phyloP scores from a whole-genome alignment of 306 rosid genomes.

The Prinsepia uniflora region DNA sequence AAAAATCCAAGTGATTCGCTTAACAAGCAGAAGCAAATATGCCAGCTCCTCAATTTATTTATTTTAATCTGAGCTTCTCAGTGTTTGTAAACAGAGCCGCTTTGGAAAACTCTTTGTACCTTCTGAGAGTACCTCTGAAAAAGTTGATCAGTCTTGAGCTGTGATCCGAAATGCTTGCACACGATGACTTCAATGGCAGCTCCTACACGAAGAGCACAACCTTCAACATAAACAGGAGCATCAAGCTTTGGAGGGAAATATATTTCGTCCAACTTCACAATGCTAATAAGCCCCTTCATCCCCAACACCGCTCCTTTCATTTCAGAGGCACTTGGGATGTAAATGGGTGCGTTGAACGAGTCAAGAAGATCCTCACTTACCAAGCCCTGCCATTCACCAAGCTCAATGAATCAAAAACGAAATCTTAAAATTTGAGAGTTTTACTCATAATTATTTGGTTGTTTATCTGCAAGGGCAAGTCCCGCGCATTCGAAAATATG shows the following conservation, averaged over 20 bases:
- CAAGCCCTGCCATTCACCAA: neutral
- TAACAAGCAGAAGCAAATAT: constrained; percentile 10
- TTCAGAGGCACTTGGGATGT: constrained; percentile 4
- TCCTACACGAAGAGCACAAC: neutral
- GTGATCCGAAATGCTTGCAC: constrained; percentile 6
- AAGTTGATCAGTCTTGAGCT: neutral
- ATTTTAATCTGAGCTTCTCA: no score
- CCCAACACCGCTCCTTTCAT: neutral
- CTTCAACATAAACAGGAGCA: neutral
- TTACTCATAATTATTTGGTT: no score
- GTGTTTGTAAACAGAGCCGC: neutral
- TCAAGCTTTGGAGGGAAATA: neutral
- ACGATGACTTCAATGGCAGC: constrained; percentile 12
- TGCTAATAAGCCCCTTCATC: neutral
- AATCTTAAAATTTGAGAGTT: no score
- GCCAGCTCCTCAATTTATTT: no score
- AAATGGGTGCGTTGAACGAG: constrained; percentile 10
- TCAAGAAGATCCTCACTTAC: constrained; percentile 9
- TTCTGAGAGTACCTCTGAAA: constrained; percentile 9
- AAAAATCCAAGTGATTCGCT: neutral
- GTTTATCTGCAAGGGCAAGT: constrained; percentile 1
- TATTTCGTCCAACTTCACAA: constrained; percentile 6
- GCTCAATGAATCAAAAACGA: no score
- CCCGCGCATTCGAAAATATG: neutral
- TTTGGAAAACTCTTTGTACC: no score